These are phyloP conservation scores for Pilatotrama ljubarskyi DNA, from an alignment of 768 basidiomycete species.

Conservation along the genomic window DNA sequence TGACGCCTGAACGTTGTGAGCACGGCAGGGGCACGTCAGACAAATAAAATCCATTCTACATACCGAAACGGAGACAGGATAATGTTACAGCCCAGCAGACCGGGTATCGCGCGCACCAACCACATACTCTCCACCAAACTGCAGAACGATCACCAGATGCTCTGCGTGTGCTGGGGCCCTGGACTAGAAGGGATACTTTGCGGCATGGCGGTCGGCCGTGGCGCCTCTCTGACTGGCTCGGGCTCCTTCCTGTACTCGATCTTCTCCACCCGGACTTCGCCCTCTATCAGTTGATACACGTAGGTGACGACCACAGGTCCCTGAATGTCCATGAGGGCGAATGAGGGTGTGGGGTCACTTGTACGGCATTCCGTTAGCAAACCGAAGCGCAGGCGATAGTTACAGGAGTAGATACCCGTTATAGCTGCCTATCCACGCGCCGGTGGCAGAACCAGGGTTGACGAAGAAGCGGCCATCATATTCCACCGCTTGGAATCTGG, in stretches of 20 bases:
- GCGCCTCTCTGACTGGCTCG: slow-evolving; percentile 39
- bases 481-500: slow-evolving; percentile 93
- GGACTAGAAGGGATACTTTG: slow-evolving; percentile 53
- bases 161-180: slow-evolving; percentile 29
- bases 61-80: neutral
- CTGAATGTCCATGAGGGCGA: slow-evolving; percentile 97
- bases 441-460: slow-evolving; percentile 93
- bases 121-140: neutral
- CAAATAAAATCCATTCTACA: neutral
- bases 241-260: slow-evolving; percentile 78
- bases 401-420: slow-evolving; percentile 51
- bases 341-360: slow-evolving; percentile 89
- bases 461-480: slow-evolving; percentile 91
- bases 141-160: slow-evolving; percentile 34
- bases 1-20: neutral
- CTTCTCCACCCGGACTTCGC: slow-evolving; percentile 92
- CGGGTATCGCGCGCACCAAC: neutral
- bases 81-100: slow-evolving; percentile 8
- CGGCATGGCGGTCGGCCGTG: slow-evolving; percentile 47
- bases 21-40: neutral
- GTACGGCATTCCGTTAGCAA: neutral
- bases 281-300: slow-evolving; percentile 92
- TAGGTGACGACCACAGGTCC: slow-evolving; percentile 97
- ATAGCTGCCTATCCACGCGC: slow-evolving; percentile 84
- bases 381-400: neutral